phyloP scores from a whole-genome alignment of 331 rosid species.

The Acacia pycnantha region DNA sequence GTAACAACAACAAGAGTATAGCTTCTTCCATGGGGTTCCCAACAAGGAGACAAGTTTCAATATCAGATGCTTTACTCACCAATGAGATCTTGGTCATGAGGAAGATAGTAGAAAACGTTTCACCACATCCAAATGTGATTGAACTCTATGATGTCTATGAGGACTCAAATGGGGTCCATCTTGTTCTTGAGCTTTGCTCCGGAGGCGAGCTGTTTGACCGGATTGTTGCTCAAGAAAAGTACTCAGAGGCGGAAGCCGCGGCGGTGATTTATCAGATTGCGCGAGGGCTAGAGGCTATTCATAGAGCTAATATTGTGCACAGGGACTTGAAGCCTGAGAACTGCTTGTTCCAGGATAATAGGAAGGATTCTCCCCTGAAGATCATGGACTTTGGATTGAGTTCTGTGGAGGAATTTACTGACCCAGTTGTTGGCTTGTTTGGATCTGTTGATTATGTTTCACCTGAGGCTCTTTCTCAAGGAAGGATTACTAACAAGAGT shows the following conservation, averaged over 20 bases:
- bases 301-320: slow-evolving; percentile 67
- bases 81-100: slow-evolving; percentile 89
- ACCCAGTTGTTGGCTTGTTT: slow-evolving; percentile 92
- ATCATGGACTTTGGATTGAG: slow-evolving; percentile 95
- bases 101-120: slow-evolving; percentile 73
- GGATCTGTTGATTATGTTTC: slow-evolving; percentile 95
- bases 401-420: slow-evolving; percentile 83
- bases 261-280: slow-evolving; percentile 73
- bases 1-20: slow-evolving; percentile 31
- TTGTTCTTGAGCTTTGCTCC: slow-evolving; percentile 82
- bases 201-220: slow-evolving; percentile 92
- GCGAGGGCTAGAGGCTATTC: slow-evolving; percentile 61
- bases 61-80: slow-evolving; percentile 71
- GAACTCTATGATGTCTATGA: slow-evolving; percentile 86
- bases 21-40: slow-evolving; percentile 38
- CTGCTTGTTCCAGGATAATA: slow-evolving; percentile 59
- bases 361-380: slow-evolving; percentile 64
- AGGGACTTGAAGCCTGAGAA: slow-evolving; percentile 93
- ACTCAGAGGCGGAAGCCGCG: slow-evolving; percentile 67
- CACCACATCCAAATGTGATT: slow-evolving; percentile 83
- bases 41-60: slow-evolving; percentile 53
- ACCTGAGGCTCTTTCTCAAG: slow-evolving; percentile 92
- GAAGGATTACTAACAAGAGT: slow-evolving; percentile 62
- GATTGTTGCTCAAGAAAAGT: slow-evolving; percentile 69
- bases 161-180: slow-evolving; percentile 82